Conservation (phyloP, 768 basidiomycete genomes). For the Tricholoma saponaceum region DNA sequence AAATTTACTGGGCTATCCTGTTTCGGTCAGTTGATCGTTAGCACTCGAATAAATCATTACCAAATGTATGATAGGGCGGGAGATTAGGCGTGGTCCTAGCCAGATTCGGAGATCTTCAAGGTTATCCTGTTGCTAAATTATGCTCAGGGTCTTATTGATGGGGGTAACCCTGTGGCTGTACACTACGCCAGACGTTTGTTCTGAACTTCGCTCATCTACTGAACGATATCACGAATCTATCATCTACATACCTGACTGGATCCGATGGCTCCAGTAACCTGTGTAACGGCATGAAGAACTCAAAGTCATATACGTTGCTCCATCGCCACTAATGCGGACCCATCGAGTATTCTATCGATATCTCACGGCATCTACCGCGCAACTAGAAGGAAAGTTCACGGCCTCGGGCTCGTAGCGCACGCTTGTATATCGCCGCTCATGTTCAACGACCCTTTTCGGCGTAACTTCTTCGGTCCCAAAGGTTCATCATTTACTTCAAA, state of each 20-base stretch:
- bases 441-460: constrained; percentile 6
- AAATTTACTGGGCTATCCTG: neutral
- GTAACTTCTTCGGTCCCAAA: neutral
- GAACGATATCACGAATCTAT: neutral
- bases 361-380: constrained; percentile 9
- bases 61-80: neutral
- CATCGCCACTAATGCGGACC: neutral
- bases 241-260: neutral
- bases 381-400: constrained; percentile 3
- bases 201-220: neutral
- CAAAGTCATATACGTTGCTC: constrained; percentile 2
- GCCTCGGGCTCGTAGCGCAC: neutral
- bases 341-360: neutral
- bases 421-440: constrained; percentile 7
- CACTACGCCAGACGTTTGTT: neutral
- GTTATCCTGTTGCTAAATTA: neutral
- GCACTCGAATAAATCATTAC: neutral
- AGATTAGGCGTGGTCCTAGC: constrained; percentile 5
- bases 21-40: neutral
- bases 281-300: constrained; percentile 2
- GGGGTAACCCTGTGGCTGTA: constrained; percentile 9
- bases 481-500: neutral
- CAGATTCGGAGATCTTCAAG: constrained; percentile 8
- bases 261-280: neutral
- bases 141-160: constrained; percentile 6